Percentiles rank a stretch among this genome's conserved stretches.
Conservation (phyloP, 2,329 filamentous ascomycete species). For the Colletotrichum sp. region DNA sequence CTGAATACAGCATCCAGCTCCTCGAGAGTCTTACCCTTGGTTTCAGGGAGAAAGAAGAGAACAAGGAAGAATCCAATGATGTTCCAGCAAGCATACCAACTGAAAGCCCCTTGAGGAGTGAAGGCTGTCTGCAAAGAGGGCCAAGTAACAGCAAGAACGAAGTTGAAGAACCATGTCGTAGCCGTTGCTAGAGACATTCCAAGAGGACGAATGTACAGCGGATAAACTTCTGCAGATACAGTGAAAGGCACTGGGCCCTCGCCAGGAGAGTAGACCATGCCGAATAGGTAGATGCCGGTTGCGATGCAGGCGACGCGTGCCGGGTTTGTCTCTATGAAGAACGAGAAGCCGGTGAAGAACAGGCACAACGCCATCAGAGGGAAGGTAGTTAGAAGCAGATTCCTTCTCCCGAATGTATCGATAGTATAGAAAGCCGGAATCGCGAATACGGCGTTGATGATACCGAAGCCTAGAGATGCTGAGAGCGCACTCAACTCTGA, state of each 20-base stretch:
- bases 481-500: conserved; percentile 55
- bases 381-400: conserved; percentile 67
- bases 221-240: conserved; percentile 73
- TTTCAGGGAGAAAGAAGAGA: conserved; percentile 47
- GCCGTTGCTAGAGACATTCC: conserved; percentile 66
- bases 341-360: conserved; percentile 52
- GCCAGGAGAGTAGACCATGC: conserved; percentile 60
- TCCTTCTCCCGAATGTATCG: conserved; percentile 70
- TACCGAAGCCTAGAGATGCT: conserved; percentile 67
- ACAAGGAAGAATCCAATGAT: conserved; percentile 49
- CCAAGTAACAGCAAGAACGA: conserved; percentile 50
- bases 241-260: conserved; percentile 67
- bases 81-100: conserved; percentile 56
- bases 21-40: conserved; percentile 49
- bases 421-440: conserved; percentile 70
- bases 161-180: conserved; percentile 55
- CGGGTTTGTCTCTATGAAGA: conserved; percentile 43
- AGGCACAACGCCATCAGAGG: conserved; percentile 64
- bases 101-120: conserved; percentile 51
- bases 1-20: conserved; percentile 38
- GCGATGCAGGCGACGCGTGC: conserved; percentile 50
- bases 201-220: conserved; percentile 65
- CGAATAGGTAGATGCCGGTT: conserved; percentile 55
- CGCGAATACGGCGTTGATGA: conserved; percentile 70
- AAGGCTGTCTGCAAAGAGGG: conserved; percentile 49